Evolutionary conservation across 345 rosid genomes (phyloP).

Genomic region (Nephelium lappaceum): DNA sequence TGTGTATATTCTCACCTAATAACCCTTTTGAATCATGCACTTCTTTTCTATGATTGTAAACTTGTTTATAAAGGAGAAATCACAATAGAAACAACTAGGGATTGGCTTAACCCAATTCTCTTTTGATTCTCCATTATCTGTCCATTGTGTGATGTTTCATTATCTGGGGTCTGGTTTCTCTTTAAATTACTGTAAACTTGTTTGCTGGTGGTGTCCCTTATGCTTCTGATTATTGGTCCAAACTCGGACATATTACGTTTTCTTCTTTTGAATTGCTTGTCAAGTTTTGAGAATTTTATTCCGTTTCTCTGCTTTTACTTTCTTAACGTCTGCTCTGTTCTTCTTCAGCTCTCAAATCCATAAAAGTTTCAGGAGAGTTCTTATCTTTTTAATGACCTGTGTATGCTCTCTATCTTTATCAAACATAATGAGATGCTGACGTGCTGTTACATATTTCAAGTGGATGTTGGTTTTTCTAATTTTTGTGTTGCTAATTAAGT

Average conservation of each 20-base stretch:
- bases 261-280: not conserved
- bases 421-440: constrained; percentile 1
- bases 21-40: not conserved
- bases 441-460: not conserved
- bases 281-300: not conserved
- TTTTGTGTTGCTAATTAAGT: not conserved
- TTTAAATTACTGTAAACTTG: not conserved
- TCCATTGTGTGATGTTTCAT: not conserved
- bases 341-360: not conserved
- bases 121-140: not conserved
- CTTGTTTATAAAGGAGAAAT: not conserved
- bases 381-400: not conserved
- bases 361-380: constrained; percentile 10
- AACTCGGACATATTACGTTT: not conserved
- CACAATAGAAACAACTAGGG: not conserved
- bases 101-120: not conserved
- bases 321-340: not conserved
- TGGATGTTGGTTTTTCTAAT: constrained; percentile 2
- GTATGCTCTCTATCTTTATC: not conserved
- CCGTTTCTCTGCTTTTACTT: not conserved
- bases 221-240: not conserved
- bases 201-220: not conserved
- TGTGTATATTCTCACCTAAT: not conserved
- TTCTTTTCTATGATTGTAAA: not conserved
- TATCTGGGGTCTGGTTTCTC: not conserved